Conservation (phyloP, 169 alveolate species). For the Plasmodium sp. region DNA sequence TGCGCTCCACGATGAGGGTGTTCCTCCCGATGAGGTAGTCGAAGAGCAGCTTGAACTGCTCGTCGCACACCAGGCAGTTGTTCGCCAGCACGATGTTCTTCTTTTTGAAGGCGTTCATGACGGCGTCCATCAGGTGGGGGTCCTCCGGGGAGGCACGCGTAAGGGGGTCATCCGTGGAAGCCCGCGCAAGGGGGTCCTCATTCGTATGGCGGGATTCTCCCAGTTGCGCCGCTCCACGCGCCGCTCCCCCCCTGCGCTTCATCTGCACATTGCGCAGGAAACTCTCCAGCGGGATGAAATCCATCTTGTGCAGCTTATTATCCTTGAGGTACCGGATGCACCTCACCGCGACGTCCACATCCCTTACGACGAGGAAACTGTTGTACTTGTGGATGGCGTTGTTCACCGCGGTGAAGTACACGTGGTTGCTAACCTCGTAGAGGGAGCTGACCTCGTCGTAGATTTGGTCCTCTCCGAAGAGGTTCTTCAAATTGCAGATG, state of each 20-base stretch:
- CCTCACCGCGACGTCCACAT: constrained; percentile 56
- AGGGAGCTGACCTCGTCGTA: constrained; percentile 80
- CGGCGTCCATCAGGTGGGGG: not conserved
- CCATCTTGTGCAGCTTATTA: constrained; percentile 76
- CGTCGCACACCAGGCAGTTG: constrained; percentile 53
- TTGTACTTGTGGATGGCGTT: constrained; percentile 77
- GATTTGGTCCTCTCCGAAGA: constrained; percentile 71
- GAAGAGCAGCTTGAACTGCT: constrained; percentile 7
- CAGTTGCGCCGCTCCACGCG: too few relatives aligned
- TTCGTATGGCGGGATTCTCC: too few relatives aligned
- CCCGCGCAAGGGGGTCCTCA: too few relatives aligned
- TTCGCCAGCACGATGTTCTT: constrained; percentile 43
- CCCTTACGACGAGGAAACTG: constrained; percentile 75
- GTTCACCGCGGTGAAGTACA: constrained; percentile 77
- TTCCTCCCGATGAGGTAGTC: constrained; percentile 43
- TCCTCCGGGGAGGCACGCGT: not conserved
- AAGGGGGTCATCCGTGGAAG: too few relatives aligned
- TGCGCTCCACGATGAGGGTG: constrained; percentile 19
- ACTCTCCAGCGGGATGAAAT: constrained; percentile 78
- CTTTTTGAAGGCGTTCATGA: constrained; percentile 28
- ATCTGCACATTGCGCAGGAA: not conserved
- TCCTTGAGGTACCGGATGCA: constrained; percentile 75
- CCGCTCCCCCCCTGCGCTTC: not conserved
- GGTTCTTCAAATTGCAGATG: constrained; percentile 71
- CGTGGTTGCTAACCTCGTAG: constrained; percentile 76